Percentiles rank a stretch among this genome's conserved stretches.
Conservation (phyloP, 2,329 filamentous ascomycete species). For the Dryadomyces quercivorus region DNA sequence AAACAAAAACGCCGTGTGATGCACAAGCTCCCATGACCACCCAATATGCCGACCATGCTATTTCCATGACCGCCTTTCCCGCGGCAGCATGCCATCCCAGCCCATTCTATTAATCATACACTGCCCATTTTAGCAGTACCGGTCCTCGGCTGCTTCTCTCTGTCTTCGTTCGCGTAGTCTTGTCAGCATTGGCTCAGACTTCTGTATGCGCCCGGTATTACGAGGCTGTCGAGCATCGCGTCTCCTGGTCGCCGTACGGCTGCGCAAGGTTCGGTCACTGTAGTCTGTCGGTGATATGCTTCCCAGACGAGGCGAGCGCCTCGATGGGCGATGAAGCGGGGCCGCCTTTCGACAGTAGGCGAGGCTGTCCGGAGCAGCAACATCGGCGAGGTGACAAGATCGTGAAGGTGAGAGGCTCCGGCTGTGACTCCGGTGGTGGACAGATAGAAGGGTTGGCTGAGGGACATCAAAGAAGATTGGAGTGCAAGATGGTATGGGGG, state of each 20-base stretch:
- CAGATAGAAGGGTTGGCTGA: background rate
- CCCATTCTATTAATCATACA: background rate
- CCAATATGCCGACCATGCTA: background rate
- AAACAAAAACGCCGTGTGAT: background rate
- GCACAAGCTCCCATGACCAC: background rate
- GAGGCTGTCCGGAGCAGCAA: background rate
- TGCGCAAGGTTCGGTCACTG: background rate
- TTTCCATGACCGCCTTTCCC: background rate
- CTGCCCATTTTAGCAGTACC: background rate
- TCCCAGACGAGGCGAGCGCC: background rate
- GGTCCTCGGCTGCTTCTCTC: background rate
- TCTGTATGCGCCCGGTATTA: background rate
- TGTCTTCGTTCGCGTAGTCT: background rate
- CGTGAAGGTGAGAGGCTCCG: constrained; percentile 1
- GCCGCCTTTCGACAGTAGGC: background rate
- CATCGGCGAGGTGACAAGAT: background rate
- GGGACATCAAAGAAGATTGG: background rate
- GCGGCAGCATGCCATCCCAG: background rate
- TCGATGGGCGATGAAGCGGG: background rate
- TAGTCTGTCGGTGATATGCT: background rate
- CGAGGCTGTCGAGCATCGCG: background rate
- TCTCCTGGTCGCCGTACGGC: background rate
- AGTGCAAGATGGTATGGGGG: background rate
- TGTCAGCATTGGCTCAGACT: background rate
- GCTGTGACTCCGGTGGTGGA: background rate